A percentile compares a stretch with the other conserved stretches of the same genome.
Conservation (phyloP, 306 rosid species). For the Prunus mongolica region DNA sequence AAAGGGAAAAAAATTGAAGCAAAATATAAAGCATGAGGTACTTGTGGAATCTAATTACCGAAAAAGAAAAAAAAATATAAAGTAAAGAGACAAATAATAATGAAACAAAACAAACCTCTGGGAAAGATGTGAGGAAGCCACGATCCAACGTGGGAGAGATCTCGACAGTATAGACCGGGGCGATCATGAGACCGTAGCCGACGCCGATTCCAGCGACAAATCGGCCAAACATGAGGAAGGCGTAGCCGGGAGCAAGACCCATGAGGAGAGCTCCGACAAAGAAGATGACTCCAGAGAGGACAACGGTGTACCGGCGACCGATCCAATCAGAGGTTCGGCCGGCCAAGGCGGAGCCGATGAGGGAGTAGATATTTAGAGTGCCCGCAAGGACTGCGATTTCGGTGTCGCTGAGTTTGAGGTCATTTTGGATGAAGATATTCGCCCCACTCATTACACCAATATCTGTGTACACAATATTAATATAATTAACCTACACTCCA, state of each 20-base stretch:
- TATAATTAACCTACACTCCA: too few relatives aligned
- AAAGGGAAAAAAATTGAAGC: too few relatives aligned
- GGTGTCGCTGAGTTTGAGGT: constrained; percentile 39
- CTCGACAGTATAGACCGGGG: constrained; percentile 57
- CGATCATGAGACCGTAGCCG: constrained; percentile 51
- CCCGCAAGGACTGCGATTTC: constrained; percentile 44
- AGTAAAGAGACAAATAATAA: too few relatives aligned
- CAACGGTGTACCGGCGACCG: constrained; percentile 62
- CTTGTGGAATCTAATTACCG: too few relatives aligned
- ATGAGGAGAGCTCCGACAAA: constrained; percentile 52
- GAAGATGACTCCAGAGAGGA: constrained; percentile 38
- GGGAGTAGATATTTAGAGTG: constrained; percentile 44
- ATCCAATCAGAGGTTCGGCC: constrained; percentile 68
- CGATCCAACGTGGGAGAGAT: constrained; percentile 50
- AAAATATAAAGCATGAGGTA: too few relatives aligned
- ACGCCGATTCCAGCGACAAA: constrained; percentile 51
- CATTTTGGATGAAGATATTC: constrained; percentile 36
- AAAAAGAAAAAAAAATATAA: too few relatives aligned
- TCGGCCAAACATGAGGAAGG: constrained; percentile 45
- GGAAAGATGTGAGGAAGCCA: constrained; percentile 57
- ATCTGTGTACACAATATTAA: constrained; percentile 32
- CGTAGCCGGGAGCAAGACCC: constrained; percentile 52
- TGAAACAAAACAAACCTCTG: constrained; percentile 27
- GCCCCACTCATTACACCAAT: constrained; percentile 71
- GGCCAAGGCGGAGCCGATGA: constrained; percentile 48